A percentile compares a stretch with the other conserved stretches of the same genome.
These are phyloP conservation scores for Cyberlindnera saturnus DNA, from an alignment of 805 yeast genomes.

Conservation along the genomic window DNA sequence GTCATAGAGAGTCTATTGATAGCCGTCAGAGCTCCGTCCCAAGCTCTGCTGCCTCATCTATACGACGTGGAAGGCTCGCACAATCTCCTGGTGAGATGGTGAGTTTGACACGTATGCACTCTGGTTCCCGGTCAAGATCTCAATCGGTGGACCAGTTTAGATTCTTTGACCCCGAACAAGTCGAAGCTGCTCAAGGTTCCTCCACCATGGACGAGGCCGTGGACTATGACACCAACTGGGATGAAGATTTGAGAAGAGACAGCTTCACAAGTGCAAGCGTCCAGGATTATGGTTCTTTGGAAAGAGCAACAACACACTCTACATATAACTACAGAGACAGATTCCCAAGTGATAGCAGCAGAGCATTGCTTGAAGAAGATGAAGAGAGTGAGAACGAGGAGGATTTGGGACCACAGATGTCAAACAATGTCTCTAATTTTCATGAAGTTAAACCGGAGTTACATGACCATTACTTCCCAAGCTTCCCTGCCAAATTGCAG, in stretches of 20 bases:
- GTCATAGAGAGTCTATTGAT: slow-evolving; percentile 4
- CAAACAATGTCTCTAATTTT: slow-evolving; percentile 12
- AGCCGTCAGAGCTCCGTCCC: slow-evolving; percentile 8
- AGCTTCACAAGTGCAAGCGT: slow-evolving; percentile 26
- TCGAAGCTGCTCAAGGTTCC: slow-evolving; percentile 82
- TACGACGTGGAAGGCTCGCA: slow-evolving; percentile 21
- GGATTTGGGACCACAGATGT: slow-evolving; percentile 22
- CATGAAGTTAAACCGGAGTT: slow-evolving; percentile 24
- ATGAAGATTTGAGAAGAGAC: slow-evolving; percentile 40
- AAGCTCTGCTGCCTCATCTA: slow-evolving; percentile 23
- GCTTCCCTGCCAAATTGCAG: slow-evolving; percentile 36
- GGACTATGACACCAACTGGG: slow-evolving; percentile 76
- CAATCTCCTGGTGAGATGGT: slow-evolving; percentile 14
- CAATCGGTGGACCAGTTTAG: slow-evolving; percentile 46
- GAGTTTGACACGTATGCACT: slow-evolving; percentile 21
- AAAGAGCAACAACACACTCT: slow-evolving; percentile 24
- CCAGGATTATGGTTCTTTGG: slow-evolving; percentile 20
- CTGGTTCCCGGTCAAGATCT: slow-evolving; percentile 28
- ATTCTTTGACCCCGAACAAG: slow-evolving; percentile 78
- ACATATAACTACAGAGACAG: slow-evolving; percentile 32
- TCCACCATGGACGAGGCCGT: slow-evolving; percentile 64
- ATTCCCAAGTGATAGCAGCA: slow-evolving; percentile 30
- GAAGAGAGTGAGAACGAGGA: slow-evolving; percentile 27
- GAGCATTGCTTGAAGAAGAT: slow-evolving; percentile 24
- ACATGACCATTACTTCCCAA: slow-evolving; percentile 40